A percentile compares a stretch with the other conserved stretches of the same genome.
phyloP scores from a whole-genome alignment of 1,284 basidiomycete species.

The Ceratobasidium sp. region DNA sequence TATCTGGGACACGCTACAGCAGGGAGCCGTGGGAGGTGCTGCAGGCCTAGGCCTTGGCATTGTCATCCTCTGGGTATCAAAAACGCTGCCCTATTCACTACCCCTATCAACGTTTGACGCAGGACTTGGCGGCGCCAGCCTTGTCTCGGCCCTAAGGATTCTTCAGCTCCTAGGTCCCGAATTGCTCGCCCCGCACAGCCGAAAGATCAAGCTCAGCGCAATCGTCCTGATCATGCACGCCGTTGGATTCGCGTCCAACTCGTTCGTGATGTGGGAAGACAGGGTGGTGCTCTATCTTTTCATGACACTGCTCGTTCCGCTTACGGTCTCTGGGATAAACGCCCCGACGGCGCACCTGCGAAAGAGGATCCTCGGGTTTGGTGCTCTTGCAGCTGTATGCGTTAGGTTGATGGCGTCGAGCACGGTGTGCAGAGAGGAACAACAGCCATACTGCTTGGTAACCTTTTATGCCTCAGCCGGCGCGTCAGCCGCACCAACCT shows the following conservation, averaged over 20 bases:
- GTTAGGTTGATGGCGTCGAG: constrained; percentile 80
- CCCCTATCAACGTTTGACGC: constrained; percentile 42
- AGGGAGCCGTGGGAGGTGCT: constrained; percentile 52
- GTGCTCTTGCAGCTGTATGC: constrained; percentile 74
- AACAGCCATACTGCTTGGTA: constrained; percentile 85
- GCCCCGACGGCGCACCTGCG: constrained; percentile 79
- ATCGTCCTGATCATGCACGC: constrained; percentile 75
- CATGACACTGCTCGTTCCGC: constrained; percentile 71
- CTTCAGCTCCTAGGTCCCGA: constrained; percentile 33
- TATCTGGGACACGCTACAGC: constrained; percentile 50
- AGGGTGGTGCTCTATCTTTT: constrained; percentile 81
- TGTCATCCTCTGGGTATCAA: constrained; percentile 62
- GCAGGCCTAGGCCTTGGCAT: constrained; percentile 61
- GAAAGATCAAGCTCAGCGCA: constrained; percentile 42
- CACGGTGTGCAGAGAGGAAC: constrained; percentile 95
- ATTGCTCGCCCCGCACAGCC: constrained; percentile 25
- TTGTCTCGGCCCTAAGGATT: constrained; percentile 50
- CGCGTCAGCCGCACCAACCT: constrained; percentile 71
- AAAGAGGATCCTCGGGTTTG: constrained; percentile 80
- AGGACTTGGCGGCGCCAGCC: constrained; percentile 44
- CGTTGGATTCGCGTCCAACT: constrained; percentile 87
- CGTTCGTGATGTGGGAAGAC: constrained; percentile 97
- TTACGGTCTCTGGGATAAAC: constrained; percentile 58
- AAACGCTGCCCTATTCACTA: constrained; percentile 4
- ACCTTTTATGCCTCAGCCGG: constrained; percentile 87